Base-by-base conservation (phyloP, 2,329 filamentous ascomycete species). In the Penicillium sp. region DNA sequence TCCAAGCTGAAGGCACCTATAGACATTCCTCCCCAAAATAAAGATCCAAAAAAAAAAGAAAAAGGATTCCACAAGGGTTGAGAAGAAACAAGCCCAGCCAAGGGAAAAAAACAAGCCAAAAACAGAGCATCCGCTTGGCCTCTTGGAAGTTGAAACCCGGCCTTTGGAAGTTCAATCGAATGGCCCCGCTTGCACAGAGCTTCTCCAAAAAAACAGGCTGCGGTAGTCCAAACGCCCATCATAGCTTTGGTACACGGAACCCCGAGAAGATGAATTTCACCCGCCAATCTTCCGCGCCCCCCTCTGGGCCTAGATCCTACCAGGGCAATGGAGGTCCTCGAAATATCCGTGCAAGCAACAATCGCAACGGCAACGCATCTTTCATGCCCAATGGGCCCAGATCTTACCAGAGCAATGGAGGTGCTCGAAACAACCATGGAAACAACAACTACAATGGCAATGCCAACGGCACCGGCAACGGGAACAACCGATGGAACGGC, bases 131-230 rank as follows among this genome's bases (percentile, higher is more conserved):
- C 39, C 10, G 55, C 52, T 52, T 31, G 53, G 55, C 58, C 31
- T 44, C 53, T 42, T 53, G 42, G 38, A 63, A 65, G 64, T 66
- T 27, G 57, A 66, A 66, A 66, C 55, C 61, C 55, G 54, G 57
- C 42, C 43, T 53, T 63, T 60, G 59, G 57, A 31, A 60, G 59
- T 33, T 49, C 41, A 59, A 57, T 52, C 45, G 51, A 57, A 53
- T 53, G 44, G 39, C 29, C 54, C 12, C 57, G 49, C 54, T 63
- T 62, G 58, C 44, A 15, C 43, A 33, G 36, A 27, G 21, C 17
- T 47, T 33, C 10, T 52, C 39, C 19, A 43, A 38, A 29, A 7
- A 29, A 17, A 5, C 21, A 27, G 21, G 13, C n/a, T 31, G 39
- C 13, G 48, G 53, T 35, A 50, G 38, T 43, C 44, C 53, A 42